Base-by-base conservation (phyloP, 2,329 filamentous ascomycete genomes). In the Amphichorda felina region DNA sequence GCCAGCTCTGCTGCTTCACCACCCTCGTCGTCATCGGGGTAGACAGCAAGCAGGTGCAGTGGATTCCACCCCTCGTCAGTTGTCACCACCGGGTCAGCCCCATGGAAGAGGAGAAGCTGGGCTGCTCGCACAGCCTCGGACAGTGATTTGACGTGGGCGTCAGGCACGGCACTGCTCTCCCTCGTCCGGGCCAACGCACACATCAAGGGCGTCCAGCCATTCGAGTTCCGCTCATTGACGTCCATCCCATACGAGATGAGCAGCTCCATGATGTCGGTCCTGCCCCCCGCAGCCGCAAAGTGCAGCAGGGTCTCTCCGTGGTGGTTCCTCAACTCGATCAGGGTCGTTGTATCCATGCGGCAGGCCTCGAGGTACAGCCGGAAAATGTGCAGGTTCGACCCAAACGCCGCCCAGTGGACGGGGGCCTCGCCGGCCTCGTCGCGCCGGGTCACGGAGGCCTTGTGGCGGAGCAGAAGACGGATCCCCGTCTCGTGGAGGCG, bases 151-250 rank as follows among this genome's bases (percentile, higher is more conserved):
- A 41, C 5, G 30, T 16, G 13, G 13, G n/a, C n/a, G 14, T 17
- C 17, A 19, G 6, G 14, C 30, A 13, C 8, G 15, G 13, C 6
- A 13, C n/a, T 32, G 13, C 30, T 11, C 10, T 15, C n/a, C 15
- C 7, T 22, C 8, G 33, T 37, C 8, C 40, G 46, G 8, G 35
- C 28, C 2, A 55, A 34, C 7, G 50, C 49, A 28, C 50, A 55
- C 22, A 51, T 35, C 14, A 55, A 38, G 5, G 51, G 51, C 9
- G 51, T 55, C 51, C 51, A 55, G 31, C 48, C 44, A 30, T 49
- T 48, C 8, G 33, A 9, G 38, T 40, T 54, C 1, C 17, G 22
- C 1, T 33, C 29, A 30, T 54, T 46, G 19, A 49, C 41, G 30
- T 49, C 35, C 1, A 46, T 15, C 21, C 49, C 45, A 3, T 30